These are phyloP conservation scores for Delonix regia DNA, from an alignment of 306 rosid genomes.

Conservation along the genomic window DNA sequence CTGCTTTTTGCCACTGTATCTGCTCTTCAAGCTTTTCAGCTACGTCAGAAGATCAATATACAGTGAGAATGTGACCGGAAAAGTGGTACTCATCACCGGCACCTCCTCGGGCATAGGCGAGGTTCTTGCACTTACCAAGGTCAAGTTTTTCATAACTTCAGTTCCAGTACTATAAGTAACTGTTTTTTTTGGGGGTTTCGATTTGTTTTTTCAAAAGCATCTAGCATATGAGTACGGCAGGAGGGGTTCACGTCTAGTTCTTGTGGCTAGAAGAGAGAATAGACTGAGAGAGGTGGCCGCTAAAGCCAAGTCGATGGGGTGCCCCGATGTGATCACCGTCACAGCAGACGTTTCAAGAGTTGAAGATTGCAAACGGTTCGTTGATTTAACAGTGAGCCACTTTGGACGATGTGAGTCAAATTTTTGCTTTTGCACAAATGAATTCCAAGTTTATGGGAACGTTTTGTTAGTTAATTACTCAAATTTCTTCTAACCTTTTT, in stretches of 20 bases:
- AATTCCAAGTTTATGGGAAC: background rate
- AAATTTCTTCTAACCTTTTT: background rate
- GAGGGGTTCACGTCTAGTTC: constrained; percentile 57
- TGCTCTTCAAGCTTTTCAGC: constrained; percentile 41
- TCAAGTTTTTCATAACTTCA: constrained; percentile 7
- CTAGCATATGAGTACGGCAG: constrained; percentile 52
- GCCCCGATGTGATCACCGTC: constrained; percentile 48
- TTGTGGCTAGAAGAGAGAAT: constrained; percentile 54
- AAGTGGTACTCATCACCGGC: constrained; percentile 64
- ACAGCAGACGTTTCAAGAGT: constrained; percentile 50
- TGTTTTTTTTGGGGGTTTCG: background rate
- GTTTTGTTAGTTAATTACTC: background rate
- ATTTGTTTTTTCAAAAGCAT: constrained; percentile 31
- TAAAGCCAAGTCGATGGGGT: constrained; percentile 39
- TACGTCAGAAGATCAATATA: constrained; percentile 15
- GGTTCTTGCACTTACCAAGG: constrained; percentile 36
- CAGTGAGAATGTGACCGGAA: constrained; percentile 56
- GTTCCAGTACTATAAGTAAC: background rate
- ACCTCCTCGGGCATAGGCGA: constrained; percentile 68
- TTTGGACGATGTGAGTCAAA: constrained; percentile 47
- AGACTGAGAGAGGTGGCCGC: constrained; percentile 42
- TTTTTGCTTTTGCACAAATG: background rate
- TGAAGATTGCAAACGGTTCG: constrained; percentile 45
- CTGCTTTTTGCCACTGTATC: constrained; percentile 36
- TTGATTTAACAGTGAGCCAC: constrained; percentile 46